These are phyloP conservation scores for Larix kaempferi DNA, from an alignment of 75 land plant genomes.

Conservation along the genomic window DNA sequence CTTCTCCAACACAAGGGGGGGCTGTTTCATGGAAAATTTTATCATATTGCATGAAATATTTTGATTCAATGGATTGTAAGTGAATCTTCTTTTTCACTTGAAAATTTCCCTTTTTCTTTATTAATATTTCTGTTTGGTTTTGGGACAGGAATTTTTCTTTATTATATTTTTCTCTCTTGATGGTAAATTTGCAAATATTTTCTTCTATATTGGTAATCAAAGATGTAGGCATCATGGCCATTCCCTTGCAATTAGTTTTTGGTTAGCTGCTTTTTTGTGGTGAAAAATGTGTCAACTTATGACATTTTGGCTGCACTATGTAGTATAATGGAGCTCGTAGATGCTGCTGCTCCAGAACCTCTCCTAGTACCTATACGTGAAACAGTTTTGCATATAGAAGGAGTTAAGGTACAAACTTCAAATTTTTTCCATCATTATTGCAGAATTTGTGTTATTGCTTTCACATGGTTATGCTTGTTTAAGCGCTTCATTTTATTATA, in stretches of 20 bases:
- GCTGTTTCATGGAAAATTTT: too few species aligned
- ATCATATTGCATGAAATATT: too few species aligned
- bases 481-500: too few species aligned
- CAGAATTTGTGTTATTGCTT: too few species aligned
- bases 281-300: not conserved
- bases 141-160: too few species aligned
- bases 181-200: not conserved
- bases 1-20: too few species aligned
- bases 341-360: constrained; percentile 67
- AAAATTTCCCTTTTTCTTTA: too few species aligned
- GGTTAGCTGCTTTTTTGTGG: not conserved
- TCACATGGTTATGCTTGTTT: too few species aligned
- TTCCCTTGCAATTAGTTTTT: not conserved
- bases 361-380: constrained; percentile 56
- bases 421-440: not conserved
- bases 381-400: constrained; percentile 68
- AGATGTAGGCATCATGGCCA: not conserved
- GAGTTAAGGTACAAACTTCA: constrained; percentile 68
- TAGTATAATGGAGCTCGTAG: constrained; percentile 89
- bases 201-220: not conserved
- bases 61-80: too few species aligned
- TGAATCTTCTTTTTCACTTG: too few species aligned
- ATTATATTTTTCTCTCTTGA: not conserved
- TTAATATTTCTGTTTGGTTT: too few species aligned
- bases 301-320: not conserved